Conservation (phyloP, 441 rosid genomes). For the Sinapis alba region DNA sequence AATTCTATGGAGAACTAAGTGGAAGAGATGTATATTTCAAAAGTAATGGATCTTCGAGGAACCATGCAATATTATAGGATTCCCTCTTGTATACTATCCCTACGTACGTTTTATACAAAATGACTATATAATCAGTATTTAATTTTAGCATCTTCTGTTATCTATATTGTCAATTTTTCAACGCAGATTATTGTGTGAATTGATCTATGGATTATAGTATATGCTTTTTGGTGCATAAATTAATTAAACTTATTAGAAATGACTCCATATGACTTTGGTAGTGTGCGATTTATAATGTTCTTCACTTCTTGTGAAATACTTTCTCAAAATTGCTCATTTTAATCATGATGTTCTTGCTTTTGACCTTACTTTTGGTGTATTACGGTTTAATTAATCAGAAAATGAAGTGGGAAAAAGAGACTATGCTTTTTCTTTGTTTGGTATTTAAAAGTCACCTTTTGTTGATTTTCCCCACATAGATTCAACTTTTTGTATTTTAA, state of each 20-base stretch:
- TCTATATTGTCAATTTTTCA: no score
- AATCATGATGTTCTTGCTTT: conserved; percentile 28
- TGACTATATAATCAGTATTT: no score
- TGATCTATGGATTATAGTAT: no score
- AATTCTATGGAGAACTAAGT: no score
- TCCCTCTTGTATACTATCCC: no score
- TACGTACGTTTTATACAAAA: no score
- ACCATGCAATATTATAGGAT: no score
- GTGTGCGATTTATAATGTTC: conserved; percentile 18
- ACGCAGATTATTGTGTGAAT: no score
- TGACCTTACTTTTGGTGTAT: conserved; percentile 27
- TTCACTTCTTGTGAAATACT: conserved; percentile 22
- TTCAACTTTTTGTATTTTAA: neutral
- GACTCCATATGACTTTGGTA: conserved; percentile 24
- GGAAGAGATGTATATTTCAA: no score
- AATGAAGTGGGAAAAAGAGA: conserved; percentile 30
- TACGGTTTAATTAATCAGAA: conserved; percentile 26
- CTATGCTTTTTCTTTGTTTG: conserved; percentile 26
- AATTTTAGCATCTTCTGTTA: no score
- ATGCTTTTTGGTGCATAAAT: no score
- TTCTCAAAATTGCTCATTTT: conserved; percentile 29
- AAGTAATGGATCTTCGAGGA: no score
- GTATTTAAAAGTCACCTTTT: conserved; percentile 35
- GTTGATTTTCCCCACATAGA: conserved; percentile 21
- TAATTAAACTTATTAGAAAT: neutral